Conservation (phyloP, 176 grass and related monocot genomes). For the Ensete ventricosum region DNA sequence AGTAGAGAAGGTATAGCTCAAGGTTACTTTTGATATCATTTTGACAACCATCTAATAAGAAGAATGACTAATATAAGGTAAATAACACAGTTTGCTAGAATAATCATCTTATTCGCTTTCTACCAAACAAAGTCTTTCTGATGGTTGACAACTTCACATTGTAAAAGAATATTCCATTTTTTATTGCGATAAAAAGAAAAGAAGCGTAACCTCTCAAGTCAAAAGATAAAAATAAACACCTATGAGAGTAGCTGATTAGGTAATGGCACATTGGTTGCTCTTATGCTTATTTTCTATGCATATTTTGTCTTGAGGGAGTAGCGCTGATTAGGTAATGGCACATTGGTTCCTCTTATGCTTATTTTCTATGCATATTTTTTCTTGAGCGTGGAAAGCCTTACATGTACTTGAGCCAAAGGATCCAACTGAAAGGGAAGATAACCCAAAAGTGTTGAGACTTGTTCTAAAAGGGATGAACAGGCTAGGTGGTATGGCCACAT, state of each 20-base stretch:
- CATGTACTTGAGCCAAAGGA: slow-evolving; percentile 11
- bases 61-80: not conserved
- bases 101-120: not conserved
- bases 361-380: not conserved
- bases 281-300: too few species aligned
- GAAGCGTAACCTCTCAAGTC: not conserved
- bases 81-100: not conserved
- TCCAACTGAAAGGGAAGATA: slow-evolving; percentile 12
- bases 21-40: not conserved
- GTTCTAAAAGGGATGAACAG: slow-evolving; percentile 67
- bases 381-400: slow-evolving; percentile 6
- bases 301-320: not conserved
- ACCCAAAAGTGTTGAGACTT: slow-evolving; percentile 41
- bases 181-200: not conserved
- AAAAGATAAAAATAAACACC: not conserved
- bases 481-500: slow-evolving; percentile 63
- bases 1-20: not conserved
- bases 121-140: not conserved
- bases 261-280: not conserved
- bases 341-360: too few species aligned
- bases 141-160: not conserved
- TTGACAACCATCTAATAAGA: not conserved
- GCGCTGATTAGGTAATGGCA: not conserved
- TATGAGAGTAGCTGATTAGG: not conserved
- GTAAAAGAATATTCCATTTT: not conserved